Evolutionary conservation across 2,329 filamentous ascomycete species (phyloP), one percentile per base, ranked within the genome.

Genomic region (Trichoderma sp.): DNA sequence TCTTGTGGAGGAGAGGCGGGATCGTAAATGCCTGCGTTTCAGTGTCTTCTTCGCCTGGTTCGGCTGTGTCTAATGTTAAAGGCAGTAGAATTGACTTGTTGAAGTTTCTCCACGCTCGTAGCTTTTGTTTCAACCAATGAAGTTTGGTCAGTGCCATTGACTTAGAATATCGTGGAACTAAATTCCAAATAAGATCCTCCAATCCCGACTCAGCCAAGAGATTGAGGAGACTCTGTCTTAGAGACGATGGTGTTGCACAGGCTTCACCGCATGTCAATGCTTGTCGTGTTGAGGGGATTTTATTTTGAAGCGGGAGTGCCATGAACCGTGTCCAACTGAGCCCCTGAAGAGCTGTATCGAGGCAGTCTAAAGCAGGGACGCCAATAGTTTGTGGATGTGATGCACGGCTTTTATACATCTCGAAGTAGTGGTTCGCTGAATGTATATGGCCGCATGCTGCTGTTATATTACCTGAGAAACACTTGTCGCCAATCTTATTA

Each of bases 401-500:
- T 9, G n/a, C 20, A 34, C 20, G 20, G 12, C 47, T 1, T 13
- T 67, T 67, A 17, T 67, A 67, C 8, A 30, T 26, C 8, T 67
- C 61, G n/a, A 66, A 70, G 9, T 70, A 66, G n/a, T 70, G 34
- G 26, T 23, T 64, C 2, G 68, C 68, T 15, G 61, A 65, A 15
- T 26, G 43, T 66, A 71, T 63, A n/a, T 71, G 68, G 1, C 30
- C 43, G 11, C 17, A 65, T 15, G 47, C 32, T 57, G 59, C 61
- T 43, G 61, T 63, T n/a, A 59, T 59, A n/a, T 66, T 71, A 23
- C 47, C 17, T 13, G 59, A 28, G 11, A 66, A 66, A 11, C 50
- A 63, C 61, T 66, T 34, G 6, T 50, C 20, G 9, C 20, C 17
- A 0, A 12, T 20, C 12, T 26, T n/a, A 30, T 61, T n/a, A 58